Evolutionary conservation across 2,329 filamentous ascomycete species (phyloP), one percentile per base, ranked within the genome.

Genomic region (Metarhizium anisopliae): DNA sequence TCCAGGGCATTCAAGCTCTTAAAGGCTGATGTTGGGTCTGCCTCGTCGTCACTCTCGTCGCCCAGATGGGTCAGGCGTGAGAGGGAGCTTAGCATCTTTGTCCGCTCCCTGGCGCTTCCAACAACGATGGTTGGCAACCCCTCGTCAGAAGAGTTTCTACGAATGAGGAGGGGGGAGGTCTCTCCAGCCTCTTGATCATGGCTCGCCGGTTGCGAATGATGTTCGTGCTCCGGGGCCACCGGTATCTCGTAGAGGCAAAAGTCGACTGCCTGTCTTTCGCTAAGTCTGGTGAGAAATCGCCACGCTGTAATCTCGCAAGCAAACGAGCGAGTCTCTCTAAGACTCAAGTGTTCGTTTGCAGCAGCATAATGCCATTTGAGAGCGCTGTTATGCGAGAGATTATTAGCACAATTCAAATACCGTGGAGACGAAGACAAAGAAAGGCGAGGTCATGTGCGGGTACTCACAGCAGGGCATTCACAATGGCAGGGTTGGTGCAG

Each of bases 1-100:
- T 95, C 90, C 16, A 97, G 77, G 2, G 90, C 90, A 67, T 94
- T 96, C 51, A 96, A 77, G 18, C 86, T 85, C 40, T 84, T 83
- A 67, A 95, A 95, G 1, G 85, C 81, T 0, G 82, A 79, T 0
- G 86, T 87, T 32, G 87, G 83, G 52, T 88, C 82, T 7, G 81
- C 77, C 4, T 80, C 76, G 3, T 76, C 74, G 1, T 69, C 65
- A 6, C 67, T 59, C 20, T 72, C 70, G 51, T 73, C 72, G 29
- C 63, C 62, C 18, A 66, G 67, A 49, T 68, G 67, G 30, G 78
- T 82, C 53, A 85, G 72, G 40, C 76, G 75, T 2, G 81, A 81
- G 45, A 85, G 73, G 16, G 81, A 81, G 55, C 76, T 74, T 30
- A 83, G 65, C 14, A 83, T 68, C 62, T 77, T 72, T 52, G 73